Conservation (phyloP, 441 rosid species). For the Pelargonium citronellum region DNA sequence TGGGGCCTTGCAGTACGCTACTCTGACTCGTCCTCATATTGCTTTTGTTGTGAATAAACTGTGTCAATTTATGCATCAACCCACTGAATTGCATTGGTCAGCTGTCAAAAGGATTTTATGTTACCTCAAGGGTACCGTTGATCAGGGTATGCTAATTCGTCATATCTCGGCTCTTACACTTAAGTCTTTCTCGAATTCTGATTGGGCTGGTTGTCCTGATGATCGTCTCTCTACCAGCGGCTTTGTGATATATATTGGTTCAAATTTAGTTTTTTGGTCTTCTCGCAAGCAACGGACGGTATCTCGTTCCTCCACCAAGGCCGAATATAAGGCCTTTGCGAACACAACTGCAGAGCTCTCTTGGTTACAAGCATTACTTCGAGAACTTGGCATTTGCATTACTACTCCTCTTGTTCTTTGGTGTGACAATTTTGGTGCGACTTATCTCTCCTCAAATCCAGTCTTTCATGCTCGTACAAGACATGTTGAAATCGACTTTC, state of each 20-base stretch:
- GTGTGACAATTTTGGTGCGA: not conserved
- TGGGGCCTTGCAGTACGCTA: not conserved
- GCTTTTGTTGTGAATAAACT: not conserved
- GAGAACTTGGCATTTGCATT: not conserved
- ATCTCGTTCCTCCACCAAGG: not conserved
- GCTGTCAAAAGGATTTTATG: not conserved
- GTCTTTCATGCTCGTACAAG: not conserved
- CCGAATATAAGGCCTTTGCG: not conserved
- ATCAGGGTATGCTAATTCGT: not conserved
- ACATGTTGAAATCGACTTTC: not conserved
- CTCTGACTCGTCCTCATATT: not conserved
- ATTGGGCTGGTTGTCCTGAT: not conserved
- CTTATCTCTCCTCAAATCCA: not conserved
- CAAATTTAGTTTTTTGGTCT: not conserved
- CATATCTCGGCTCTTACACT: not conserved
- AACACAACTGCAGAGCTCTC: not conserved
- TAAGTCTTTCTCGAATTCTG: not conserved
- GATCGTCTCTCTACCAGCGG: not conserved
- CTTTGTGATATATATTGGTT: not conserved
- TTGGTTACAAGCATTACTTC: not conserved
- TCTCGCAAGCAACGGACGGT: not conserved
- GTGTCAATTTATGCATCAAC: slow-evolving; percentile 1
- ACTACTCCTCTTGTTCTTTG: not conserved
- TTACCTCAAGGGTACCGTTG: not conserved
- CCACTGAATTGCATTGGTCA: not conserved